Evolutionary conservation across 1,284 basidiomycete genomes (phyloP).

Genomic region (Xerocomus minutiporus): DNA sequence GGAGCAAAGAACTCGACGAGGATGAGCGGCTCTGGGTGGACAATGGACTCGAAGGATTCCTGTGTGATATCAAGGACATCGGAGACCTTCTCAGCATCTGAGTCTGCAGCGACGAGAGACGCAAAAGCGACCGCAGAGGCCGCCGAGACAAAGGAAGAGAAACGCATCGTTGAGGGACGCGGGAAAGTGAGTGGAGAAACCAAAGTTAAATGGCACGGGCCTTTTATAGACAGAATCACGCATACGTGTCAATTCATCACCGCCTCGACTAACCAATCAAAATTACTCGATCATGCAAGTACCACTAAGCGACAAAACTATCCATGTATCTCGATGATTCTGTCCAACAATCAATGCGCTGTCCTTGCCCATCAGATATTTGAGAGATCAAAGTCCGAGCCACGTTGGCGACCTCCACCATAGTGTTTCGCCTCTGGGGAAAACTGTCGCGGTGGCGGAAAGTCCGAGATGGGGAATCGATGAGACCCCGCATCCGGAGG

Average conservation of each 20-base stretch:
- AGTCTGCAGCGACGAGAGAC: conserved; percentile 51
- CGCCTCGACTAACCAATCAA: background rate
- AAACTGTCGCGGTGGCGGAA: conserved; percentile 73
- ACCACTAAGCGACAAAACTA: background rate
- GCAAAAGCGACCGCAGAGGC: conserved; percentile 53
- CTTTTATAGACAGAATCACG: conserved; percentile 24
- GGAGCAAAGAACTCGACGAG: conserved; percentile 97
- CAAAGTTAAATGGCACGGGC: background rate
- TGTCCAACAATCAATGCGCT: background rate
- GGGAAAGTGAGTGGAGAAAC: conserved; percentile 2
- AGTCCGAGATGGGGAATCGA: conserved; percentile 65
- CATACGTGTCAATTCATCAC: conserved; percentile 30
- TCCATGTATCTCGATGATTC: background rate
- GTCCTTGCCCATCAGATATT: conserved; percentile 34
- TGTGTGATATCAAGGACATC: conserved; percentile 80
- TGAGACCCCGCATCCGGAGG: conserved; percentile 65
- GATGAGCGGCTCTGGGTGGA: conserved; percentile 72
- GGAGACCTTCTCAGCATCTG: conserved; percentile 55
- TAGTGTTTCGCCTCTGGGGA: conserved; percentile 48
- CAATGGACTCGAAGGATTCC: conserved; percentile 65
- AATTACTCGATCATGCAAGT: background rate
- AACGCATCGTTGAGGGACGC: conserved; percentile 51
- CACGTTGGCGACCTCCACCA: conserved; percentile 56
- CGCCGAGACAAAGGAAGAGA: conserved; percentile 48
- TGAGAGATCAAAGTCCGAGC: conserved; percentile 64